Evolutionary conservation across 2,329 filamentous ascomycete genomes (phyloP).

Genomic region (Apiospora pterosperma): DNA sequence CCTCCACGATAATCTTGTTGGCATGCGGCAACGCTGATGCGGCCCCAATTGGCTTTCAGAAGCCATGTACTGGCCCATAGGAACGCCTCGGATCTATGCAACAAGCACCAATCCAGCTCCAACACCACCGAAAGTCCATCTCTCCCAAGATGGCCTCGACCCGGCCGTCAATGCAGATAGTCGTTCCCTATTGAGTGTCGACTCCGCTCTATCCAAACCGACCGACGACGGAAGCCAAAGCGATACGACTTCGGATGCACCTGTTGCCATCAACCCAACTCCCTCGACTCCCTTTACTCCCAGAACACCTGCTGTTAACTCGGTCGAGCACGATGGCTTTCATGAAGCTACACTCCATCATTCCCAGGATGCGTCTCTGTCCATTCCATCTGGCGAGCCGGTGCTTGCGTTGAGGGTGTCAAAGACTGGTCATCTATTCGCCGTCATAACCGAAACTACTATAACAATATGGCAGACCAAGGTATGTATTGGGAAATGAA

Average conservation of each 20-base stretch:
- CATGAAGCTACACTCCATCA: constrained; percentile 26
- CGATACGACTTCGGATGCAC: constrained; percentile 30
- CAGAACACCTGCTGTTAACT: constrained; percentile 53
- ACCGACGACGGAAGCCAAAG: constrained; percentile 22
- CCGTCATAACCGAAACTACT: constrained; percentile 78
- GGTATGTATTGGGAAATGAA: constrained; percentile 40
- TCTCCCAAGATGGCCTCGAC: constrained; percentile 60
- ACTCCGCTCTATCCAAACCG: constrained; percentile 14
- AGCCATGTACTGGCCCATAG: constrained; percentile 89
- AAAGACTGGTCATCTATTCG: constrained; percentile 77
- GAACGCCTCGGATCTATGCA: constrained; percentile 78
- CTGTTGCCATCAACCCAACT: constrained; percentile 14
- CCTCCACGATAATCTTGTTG: not conserved
- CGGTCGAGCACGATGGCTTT: constrained; percentile 53
- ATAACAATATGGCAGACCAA: constrained; percentile 97
- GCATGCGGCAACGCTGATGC: constrained; percentile 25
- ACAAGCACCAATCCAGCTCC: constrained; percentile 63
- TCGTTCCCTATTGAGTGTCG: constrained; percentile 23
- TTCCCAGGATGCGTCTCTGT: constrained; percentile 27
- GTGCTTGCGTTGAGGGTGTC: constrained; percentile 75
- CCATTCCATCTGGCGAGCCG: constrained; percentile 50
- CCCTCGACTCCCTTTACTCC: constrained; percentile 48
- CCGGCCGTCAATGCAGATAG: constrained; percentile 28
- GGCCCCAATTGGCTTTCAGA: constrained; percentile 27
- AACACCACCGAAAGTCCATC: constrained; percentile 41